phyloP scores from a whole-genome alignment of 495 filamentous ascomycete species.

The Jackrogersella minutella region DNA sequence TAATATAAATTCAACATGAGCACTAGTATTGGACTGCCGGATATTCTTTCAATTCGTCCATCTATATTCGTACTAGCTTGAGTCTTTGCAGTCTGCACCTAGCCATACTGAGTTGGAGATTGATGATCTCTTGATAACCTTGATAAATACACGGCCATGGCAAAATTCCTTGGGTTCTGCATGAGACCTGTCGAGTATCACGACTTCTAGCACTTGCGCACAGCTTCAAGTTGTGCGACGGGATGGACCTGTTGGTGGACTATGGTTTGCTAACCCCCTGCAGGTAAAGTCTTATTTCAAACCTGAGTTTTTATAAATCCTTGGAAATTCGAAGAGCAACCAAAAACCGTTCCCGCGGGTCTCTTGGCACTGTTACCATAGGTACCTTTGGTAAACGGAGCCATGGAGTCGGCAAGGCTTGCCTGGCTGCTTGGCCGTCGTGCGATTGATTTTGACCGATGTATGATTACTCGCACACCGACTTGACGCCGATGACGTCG shows the following conservation, averaged over 20 bases:
- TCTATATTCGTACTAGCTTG: background rate
- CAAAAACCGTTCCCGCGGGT: slow-evolving; percentile 34
- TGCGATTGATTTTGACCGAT: slow-evolving; percentile 21
- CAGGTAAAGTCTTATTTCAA: slow-evolving; percentile 12
- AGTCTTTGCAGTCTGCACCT: slow-evolving; percentile 23
- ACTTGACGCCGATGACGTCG: slow-evolving; percentile 31
- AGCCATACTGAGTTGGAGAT: slow-evolving; percentile 16
- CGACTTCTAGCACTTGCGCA: slow-evolving; percentile 6
- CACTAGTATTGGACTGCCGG: background rate
- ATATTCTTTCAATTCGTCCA: background rate
- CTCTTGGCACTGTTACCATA: slow-evolving; percentile 30
- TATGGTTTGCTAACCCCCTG: slow-evolving; percentile 28
- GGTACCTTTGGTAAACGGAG: slow-evolving; percentile 19
- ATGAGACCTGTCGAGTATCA: slow-evolving; percentile 27
- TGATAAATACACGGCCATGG: slow-evolving; percentile 5
- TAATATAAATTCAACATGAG: background rate
- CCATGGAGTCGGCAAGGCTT: slow-evolving; percentile 16
- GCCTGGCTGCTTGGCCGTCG: background rate
- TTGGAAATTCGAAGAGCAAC: slow-evolving; percentile 13
- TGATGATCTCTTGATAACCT: slow-evolving; percentile 15
- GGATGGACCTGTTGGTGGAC: slow-evolving; percentile 1
- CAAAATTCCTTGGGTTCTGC: background rate
- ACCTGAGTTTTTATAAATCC: slow-evolving; percentile 13
- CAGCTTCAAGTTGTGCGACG: slow-evolving; percentile 13
- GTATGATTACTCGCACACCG: slow-evolving; percentile 35